A percentile compares a stretch with the other conserved stretches of the same genome.
Conservation (phyloP, 176 grass and related monocot genomes). For the Luzula sylvatica region DNA sequence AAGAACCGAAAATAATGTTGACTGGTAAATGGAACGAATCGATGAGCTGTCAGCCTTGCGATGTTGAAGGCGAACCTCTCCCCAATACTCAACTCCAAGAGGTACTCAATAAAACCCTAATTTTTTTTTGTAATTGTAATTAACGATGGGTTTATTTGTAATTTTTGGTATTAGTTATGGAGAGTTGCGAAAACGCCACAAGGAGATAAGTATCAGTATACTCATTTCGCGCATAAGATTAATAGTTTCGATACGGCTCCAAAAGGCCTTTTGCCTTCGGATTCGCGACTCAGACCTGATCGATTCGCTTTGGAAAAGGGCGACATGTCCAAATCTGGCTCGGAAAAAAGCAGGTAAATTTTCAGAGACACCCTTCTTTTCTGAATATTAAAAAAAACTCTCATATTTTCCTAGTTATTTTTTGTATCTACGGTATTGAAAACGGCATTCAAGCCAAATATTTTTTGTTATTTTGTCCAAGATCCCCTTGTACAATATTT, state of each 20-base stretch:
- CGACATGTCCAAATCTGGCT: constrained; percentile 75
- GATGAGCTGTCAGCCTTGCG: constrained; percentile 85
- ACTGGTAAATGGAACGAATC: constrained; percentile 84
- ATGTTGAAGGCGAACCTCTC: constrained; percentile 88
- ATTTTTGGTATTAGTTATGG: constrained; percentile 41
- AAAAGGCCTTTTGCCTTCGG: constrained; percentile 73
- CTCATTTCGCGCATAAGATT: constrained; percentile 82
- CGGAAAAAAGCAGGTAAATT: constrained; percentile 72
- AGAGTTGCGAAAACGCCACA: constrained; percentile 52
- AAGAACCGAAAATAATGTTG: constrained; percentile 91
- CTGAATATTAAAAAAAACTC: too few species aligned
- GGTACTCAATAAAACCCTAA: constrained; percentile 22
- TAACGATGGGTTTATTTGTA: not conserved
- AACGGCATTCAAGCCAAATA: too few species aligned
- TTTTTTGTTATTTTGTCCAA: too few species aligned
- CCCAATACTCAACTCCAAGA: constrained; percentile 69
- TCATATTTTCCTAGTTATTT: too few species aligned
- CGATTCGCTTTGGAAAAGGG: constrained; percentile 86
- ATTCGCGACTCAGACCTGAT: constrained; percentile 81
- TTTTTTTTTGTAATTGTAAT: not conserved
- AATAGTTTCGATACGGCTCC: constrained; percentile 87
- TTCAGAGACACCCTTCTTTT: not conserved
- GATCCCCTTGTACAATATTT: too few species aligned
- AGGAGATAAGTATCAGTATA: constrained; percentile 83
- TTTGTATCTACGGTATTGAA: too few species aligned